phyloP scores from a whole-genome alignment of 257 asterid species.

The Gentiana straminea region DNA sequence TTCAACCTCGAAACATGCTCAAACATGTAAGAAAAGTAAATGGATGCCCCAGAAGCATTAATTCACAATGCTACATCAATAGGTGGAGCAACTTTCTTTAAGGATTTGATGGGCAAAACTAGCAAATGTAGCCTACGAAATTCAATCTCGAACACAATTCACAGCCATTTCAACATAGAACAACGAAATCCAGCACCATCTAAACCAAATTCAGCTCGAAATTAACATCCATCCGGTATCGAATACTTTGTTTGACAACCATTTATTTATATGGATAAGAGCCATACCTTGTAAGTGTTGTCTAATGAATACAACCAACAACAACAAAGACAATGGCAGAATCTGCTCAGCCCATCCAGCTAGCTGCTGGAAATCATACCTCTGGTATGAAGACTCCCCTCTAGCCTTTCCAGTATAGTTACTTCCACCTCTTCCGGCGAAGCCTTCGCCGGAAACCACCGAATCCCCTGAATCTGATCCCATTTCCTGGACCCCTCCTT shows the following conservation, averaged over 20 bases:
- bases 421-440: constrained; percentile 2
- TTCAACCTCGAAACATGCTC: too few species aligned
- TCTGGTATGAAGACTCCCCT: constrained; percentile 43
- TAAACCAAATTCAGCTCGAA: neutral
- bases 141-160: too few species aligned
- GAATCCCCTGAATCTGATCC: constrained; percentile 6
- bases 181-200: neutral
- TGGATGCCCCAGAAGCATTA: too few species aligned
- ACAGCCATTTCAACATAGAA: neutral
- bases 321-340: constrained; percentile 74
- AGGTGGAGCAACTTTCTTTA: too few species aligned
- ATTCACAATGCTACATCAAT: too few species aligned
- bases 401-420: constrained; percentile 2
- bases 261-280: too few species aligned
- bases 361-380: constrained; percentile 71
- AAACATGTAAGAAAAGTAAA: too few species aligned
- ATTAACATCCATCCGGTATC: too few species aligned
- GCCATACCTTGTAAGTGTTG: constrained; percentile 85
- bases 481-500: constrained; percentile 7
- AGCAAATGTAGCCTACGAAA: too few species aligned
- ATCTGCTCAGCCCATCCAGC: constrained; percentile 87
- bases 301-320: constrained; percentile 78
- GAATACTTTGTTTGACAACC: too few species aligned
- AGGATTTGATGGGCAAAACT: too few species aligned
- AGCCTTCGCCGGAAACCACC: constrained; percentile 9